Conservation (phyloP, 148 eudicot genomes). For the Amaranthus cruentus region DNA sequence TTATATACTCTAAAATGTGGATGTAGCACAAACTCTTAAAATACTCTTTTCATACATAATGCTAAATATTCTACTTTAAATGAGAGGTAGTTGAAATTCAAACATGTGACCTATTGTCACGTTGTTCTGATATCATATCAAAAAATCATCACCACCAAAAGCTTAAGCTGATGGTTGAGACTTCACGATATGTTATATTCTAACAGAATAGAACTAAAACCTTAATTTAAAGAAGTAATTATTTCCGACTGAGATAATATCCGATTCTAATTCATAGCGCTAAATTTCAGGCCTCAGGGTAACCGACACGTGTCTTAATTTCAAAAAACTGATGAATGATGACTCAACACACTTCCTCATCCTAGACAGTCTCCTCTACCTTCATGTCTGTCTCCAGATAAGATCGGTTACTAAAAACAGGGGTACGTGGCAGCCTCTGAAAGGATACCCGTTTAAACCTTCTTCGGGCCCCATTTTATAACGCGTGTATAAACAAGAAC, state of each 20-base stretch:
- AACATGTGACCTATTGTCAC: too few species aligned
- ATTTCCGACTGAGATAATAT: too few species aligned
- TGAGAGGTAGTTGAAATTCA: too few species aligned
- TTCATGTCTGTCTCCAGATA: slow-evolving; percentile 19
- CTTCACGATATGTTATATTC: too few species aligned
- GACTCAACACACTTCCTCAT: slow-evolving; percentile 19
- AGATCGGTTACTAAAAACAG: slow-evolving; percentile 15
- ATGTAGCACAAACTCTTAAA: too few species aligned
- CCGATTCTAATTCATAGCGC: too few species aligned
- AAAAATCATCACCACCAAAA: background rate
- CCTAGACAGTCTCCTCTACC: background rate
- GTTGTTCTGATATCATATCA: slow-evolving; percentile 6
- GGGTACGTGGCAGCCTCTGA: slow-evolving; percentile 26
- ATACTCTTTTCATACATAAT: too few species aligned
- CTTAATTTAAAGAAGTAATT: background rate
- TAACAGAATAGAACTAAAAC: slow-evolving; percentile 7
- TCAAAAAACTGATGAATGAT: slow-evolving; percentile 20
- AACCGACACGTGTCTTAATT: slow-evolving; percentile 27
- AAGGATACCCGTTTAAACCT: background rate
- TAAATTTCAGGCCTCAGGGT: background rate
- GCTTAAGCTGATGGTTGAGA: background rate
- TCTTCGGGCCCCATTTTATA: slow-evolving; percentile 15
- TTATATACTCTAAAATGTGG: too few species aligned
- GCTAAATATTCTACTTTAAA: too few species aligned
- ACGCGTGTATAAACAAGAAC: slow-evolving; percentile 24